Percentiles rank a stretch among this genome's conserved stretches.
Evolutionary conservation across 257 asterid genomes (phyloP).

Genomic region (Thymus quinquecostatus): DNA sequence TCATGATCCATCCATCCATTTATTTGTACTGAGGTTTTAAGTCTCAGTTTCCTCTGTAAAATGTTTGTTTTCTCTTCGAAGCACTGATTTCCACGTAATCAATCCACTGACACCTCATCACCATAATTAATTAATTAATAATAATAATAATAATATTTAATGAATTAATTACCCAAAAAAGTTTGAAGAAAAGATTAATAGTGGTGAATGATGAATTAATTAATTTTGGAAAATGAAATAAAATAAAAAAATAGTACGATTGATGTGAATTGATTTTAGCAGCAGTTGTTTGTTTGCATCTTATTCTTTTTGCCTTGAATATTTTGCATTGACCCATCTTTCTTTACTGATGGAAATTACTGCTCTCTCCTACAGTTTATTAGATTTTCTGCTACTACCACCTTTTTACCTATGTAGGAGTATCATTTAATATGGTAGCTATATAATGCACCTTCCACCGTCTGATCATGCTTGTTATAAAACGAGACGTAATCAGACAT

Average conservation of each 20-base stretch:
- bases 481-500: too few relatives aligned
- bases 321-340: constrained; percentile 30
- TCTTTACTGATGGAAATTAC: constrained; percentile 36
- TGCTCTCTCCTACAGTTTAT: constrained; percentile 40
- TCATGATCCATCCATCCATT: constrained; percentile 39
- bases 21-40: constrained; percentile 22
- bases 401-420: too few relatives aligned
- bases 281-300: neutral
- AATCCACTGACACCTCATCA: neutral
- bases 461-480: too few relatives aligned
- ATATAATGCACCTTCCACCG: too few relatives aligned
- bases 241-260: neutral
- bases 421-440: too few relatives aligned
- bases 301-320: constrained; percentile 40
- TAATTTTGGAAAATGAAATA: neutral
- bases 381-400: constrained; percentile 30
- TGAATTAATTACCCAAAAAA: too few relatives aligned
- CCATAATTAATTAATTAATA: neutral
- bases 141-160: too few relatives aligned
- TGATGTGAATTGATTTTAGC: constrained; percentile 24
- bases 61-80: constrained; percentile 11
- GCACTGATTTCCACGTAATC: constrained; percentile 44
- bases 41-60: constrained; percentile 24
- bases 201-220: too few relatives aligned
- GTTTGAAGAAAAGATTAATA: too few relatives aligned